Conservation (phyloP, 352 stramenopile species). For the Aphanomyces invadans region DNA sequence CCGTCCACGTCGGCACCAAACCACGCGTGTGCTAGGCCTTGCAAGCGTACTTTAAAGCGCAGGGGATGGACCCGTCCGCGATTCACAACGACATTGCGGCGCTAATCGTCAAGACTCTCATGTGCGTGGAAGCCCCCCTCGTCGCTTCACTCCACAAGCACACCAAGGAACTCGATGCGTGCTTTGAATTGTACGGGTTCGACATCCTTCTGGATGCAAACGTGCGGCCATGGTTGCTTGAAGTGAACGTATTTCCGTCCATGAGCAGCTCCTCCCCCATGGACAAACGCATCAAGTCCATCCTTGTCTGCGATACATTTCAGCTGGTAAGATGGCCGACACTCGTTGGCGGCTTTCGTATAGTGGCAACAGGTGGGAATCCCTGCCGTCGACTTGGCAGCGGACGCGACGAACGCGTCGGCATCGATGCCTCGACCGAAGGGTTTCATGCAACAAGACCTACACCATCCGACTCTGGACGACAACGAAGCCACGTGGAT, state of each 20-base stretch:
- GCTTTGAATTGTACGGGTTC: slow-evolving; percentile 87
- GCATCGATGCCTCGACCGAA: neutral
- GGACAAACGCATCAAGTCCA: slow-evolving; percentile 87
- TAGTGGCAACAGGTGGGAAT: slow-evolving; percentile 16
- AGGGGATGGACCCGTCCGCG: slow-evolving; percentile 27
- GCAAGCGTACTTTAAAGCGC: slow-evolving; percentile 5
- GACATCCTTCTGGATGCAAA: slow-evolving; percentile 75
- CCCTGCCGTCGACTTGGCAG: neutral
- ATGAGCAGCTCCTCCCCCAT: slow-evolving; percentile 78
- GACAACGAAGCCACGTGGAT: slow-evolving; percentile 4
- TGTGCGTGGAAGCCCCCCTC: slow-evolving; percentile 78
- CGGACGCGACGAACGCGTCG: neutral
- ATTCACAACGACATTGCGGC: slow-evolving; percentile 53
- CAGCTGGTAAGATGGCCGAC: slow-evolving; percentile 46
- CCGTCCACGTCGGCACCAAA: no score
- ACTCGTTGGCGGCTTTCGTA: slow-evolving; percentile 22
- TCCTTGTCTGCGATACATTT: slow-evolving; percentile 80
- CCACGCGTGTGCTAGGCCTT: no score
- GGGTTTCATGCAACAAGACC: neutral
- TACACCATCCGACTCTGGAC: neutral
- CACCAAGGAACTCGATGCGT: slow-evolving; percentile 29
- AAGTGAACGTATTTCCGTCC: slow-evolving; percentile 87
- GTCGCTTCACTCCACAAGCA: slow-evolving; percentile 29
- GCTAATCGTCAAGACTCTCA: slow-evolving; percentile 85
- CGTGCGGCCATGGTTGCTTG: slow-evolving; percentile 79